These are phyloP conservation scores for Corylus americana DNA, from an alignment of 306 rosid species.

Conservation along the genomic window DNA sequence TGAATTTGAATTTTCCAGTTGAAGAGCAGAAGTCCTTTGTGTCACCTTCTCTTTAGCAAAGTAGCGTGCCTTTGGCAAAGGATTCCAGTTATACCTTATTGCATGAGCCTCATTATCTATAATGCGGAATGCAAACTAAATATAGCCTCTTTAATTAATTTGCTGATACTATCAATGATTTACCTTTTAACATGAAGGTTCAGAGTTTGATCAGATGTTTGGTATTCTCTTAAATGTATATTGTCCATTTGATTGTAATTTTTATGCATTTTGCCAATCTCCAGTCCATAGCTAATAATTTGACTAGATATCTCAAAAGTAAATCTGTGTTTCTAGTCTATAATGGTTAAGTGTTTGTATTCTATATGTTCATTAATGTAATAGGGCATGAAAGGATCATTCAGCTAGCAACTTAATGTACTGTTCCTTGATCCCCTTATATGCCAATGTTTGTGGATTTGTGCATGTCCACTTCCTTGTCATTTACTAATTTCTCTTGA, in stretches of 20 bases:
- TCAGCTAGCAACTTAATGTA: background rate
- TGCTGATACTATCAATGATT: background rate
- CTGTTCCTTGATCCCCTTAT: constrained; percentile 11
- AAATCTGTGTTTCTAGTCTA: background rate
- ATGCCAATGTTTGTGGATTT: background rate
- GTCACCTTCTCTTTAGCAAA: background rate
- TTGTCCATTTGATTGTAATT: background rate
- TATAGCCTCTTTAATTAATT: background rate
- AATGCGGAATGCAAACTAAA: background rate
- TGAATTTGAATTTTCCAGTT: background rate
- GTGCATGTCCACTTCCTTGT: background rate
- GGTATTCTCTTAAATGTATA: background rate
- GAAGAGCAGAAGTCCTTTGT: background rate
- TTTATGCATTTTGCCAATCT: background rate
- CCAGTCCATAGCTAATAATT: background rate
- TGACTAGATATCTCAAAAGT: background rate
- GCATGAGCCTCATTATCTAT: background rate
- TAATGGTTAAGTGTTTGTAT: background rate
- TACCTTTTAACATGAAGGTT: background rate
- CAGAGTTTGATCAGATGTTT: background rate
- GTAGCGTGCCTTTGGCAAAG: background rate
- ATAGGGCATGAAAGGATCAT: background rate
- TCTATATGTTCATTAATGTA: background rate
- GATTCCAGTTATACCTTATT: background rate
- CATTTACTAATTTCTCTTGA: constrained; percentile 7